Evolutionary conservation across 2,329 filamentous ascomycete species (phyloP).

Genomic region (Diaporthe australafricana): DNA sequence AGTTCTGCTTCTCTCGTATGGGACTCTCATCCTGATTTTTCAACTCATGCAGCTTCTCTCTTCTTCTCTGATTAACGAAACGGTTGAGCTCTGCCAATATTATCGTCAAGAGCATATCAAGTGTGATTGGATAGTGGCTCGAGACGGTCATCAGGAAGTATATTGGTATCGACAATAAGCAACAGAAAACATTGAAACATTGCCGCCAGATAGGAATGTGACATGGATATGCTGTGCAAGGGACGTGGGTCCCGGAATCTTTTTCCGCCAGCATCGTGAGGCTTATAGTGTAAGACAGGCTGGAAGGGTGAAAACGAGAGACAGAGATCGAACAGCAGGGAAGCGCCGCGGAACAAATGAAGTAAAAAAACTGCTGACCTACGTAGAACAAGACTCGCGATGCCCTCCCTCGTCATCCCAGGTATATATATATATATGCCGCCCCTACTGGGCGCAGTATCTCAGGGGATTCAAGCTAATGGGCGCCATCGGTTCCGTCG

Average conservation of each 20-base stretch:
- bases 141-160: conserved; percentile 42
- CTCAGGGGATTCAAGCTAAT: too few species aligned
- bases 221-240: conserved; percentile 33
- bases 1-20: conserved; percentile 36
- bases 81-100: conserved; percentile 44
- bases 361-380: background rate
- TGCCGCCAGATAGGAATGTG: conserved; percentile 42
- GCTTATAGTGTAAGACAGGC: background rate
- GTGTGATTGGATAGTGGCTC: conserved; percentile 42
- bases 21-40: conserved; percentile 28
- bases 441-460: too few species aligned
- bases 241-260: background rate
- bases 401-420: background rate
- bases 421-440: too few species aligned
- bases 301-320: background rate
- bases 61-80: conserved; percentile 42
- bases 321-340: background rate
- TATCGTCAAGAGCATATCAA: conserved; percentile 45
- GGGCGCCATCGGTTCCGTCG: too few species aligned
- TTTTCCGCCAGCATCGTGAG: conserved; percentile 1
- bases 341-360: background rate
- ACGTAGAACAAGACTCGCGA: background rate
- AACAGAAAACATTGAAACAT: conserved; percentile 44
- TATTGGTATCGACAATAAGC: conserved; percentile 41
- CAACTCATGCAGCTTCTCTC: conserved; percentile 35